Evolutionary conservation across 164 flowering plant species (phyloP), one percentile per base, ranked within the genome.

Genomic region (Amborella trichopoda): DNA sequence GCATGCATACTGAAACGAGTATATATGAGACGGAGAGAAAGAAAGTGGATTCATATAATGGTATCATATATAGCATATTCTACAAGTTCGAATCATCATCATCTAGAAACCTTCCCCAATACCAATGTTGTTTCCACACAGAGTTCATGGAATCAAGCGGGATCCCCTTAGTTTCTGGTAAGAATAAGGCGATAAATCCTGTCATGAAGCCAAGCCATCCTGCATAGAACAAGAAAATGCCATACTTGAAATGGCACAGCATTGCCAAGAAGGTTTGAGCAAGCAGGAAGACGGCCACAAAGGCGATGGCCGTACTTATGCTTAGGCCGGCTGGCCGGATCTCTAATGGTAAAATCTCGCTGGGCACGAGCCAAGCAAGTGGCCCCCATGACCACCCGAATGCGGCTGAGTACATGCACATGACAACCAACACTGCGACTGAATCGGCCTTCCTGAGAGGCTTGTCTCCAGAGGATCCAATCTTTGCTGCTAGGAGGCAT

Each of bases 331-430:
- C 67, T 10, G 87, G 46, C 12, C 90, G 61, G 14, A 77, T 71
- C 24, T 75, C 66, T 58, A 75, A 44, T 0, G 90, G 94, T 28
- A 81, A 78, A 19, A 78, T 84, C 46, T 84, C 94, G 36, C 87
- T 78, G 1, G 94, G 87, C 21, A 84, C 52, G 10, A 81, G 75
- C 84, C 87, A 81, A 28, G 61, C 56, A 6, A 84, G 62, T 11
- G 94, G 90, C 0, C 94, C 90, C 94, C 89, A 84, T 21, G 87
- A 81, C 90, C 87, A 81, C 0, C 84, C 90, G 23, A 79, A 84
- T 3, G 73, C 90, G 13, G 87, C 77, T 3, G 77, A 70, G 23
- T 70, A 80, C n/a, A 20, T 20, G n/a, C 90, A 84, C 79, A 81
- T 68, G 10, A 81, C 56, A 1, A 72, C 68, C 10, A 83, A 71